phyloP scores from a whole-genome alignment of 2,329 filamentous ascomycete genomes.

The Seiridium cupressi region DNA sequence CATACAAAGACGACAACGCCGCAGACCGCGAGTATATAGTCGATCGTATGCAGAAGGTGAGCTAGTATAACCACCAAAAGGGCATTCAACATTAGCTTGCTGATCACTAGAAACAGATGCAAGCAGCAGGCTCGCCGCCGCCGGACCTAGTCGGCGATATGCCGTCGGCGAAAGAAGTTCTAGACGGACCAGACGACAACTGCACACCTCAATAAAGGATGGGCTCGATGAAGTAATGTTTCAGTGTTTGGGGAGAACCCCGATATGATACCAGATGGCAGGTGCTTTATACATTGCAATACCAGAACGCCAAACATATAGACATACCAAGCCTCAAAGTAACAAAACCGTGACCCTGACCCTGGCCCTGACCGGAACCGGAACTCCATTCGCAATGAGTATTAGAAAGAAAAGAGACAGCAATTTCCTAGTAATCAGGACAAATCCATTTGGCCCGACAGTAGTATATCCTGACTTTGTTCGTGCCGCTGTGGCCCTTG shows the following conservation, averaged over 20 bases:
- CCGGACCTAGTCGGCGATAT: slow-evolving; percentile 89
- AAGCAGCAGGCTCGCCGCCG: slow-evolving; percentile 88
- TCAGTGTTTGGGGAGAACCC: no score
- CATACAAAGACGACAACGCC: slow-evolving; percentile 79
- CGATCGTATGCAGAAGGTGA: slow-evolving; percentile 95
- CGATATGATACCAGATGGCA: slow-evolving; percentile 8
- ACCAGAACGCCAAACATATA: slow-evolving; percentile 7
- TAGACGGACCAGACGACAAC: slow-evolving; percentile 59
- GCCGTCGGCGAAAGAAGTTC: slow-evolving; percentile 74
- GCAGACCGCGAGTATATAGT: slow-evolving; percentile 89
- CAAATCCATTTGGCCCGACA: slow-evolving; percentile 46
- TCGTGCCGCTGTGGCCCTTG: slow-evolving; percentile 25
- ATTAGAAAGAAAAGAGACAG: slow-evolving; percentile 5
- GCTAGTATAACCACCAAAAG: slow-evolving; percentile 17
- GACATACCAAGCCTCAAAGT: slow-evolving; percentile 17
- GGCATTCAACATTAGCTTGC: not conserved
- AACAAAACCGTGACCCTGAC: slow-evolving; percentile 16
- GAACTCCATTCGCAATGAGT: not conserved
- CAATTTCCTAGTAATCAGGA: slow-evolving; percentile 23
- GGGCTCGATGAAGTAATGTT: no score
- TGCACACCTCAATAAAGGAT: slow-evolving; percentile 56
- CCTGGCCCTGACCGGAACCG: slow-evolving; percentile 10
- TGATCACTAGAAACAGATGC: slow-evolving; percentile 69
- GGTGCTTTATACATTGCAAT: slow-evolving; percentile 17
- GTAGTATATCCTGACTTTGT: slow-evolving; percentile 19